Evolutionary conservation across 495 filamentous ascomycete genomes (phyloP).

Genomic region (Lasiosphaeria hispida): DNA sequence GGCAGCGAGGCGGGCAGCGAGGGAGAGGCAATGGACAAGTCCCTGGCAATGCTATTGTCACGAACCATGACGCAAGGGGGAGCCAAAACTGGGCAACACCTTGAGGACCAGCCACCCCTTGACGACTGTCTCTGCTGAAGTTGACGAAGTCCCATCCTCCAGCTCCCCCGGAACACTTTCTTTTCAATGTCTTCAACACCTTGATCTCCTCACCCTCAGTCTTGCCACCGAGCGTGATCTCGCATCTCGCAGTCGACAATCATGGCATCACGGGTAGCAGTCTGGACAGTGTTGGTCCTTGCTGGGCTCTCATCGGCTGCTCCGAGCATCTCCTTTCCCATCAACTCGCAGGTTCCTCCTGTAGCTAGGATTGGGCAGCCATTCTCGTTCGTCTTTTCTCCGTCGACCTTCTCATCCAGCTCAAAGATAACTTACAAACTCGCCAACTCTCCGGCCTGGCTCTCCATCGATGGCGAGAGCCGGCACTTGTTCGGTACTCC

Average conservation of each 20-base stretch:
- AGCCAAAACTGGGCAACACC: background rate
- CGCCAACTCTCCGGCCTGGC: slow-evolving; percentile 62
- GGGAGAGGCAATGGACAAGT: background rate
- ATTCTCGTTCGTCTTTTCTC: slow-evolving; percentile 67
- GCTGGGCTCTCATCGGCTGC: slow-evolving; percentile 36
- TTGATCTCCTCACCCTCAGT: background rate
- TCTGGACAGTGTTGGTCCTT: slow-evolving; percentile 20
- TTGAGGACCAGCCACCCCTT: slow-evolving; percentile 17
- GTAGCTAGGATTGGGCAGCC: slow-evolving; percentile 63
- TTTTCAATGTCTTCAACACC: background rate
- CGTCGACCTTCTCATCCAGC: slow-evolving; percentile 61
- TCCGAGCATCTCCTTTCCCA: slow-evolving; percentile 58
- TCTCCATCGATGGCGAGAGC: slow-evolving; percentile 60
- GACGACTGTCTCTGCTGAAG: slow-evolving; percentile 8
- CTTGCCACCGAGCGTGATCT: background rate
- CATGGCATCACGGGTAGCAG: slow-evolving; percentile 19
- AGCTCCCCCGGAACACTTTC: background rate
- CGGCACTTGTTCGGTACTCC: slow-evolving; percentile 68
- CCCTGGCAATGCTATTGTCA: slow-evolving; percentile 8
- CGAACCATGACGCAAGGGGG: slow-evolving; percentile 20
- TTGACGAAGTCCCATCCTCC: slow-evolving; percentile 6
- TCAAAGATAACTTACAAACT: slow-evolving; percentile 60
- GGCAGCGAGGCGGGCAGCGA: background rate
- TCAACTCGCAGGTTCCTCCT: slow-evolving; percentile 75
- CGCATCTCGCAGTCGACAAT: background rate